phyloP scores from a whole-genome alignment of 2,329 filamentous ascomycete genomes.

The Botrytis byssoidea region DNA sequence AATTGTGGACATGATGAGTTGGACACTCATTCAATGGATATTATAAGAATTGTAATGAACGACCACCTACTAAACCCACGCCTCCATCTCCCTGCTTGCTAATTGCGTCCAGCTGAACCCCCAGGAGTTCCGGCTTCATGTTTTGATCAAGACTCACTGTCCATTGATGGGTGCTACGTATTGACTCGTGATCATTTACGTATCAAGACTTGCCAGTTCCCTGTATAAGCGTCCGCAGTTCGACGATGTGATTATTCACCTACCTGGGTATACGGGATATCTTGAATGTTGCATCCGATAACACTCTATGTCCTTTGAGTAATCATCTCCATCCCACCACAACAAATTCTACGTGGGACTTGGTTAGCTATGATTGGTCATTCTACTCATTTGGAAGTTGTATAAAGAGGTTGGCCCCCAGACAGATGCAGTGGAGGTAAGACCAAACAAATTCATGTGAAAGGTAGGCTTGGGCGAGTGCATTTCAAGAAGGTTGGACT shows the following conservation, averaged over 20 bases:
- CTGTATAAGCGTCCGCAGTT: neutral
- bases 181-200: neutral
- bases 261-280: neutral
- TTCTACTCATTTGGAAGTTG: neutral
- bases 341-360: neutral
- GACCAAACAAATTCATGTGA: neutral
- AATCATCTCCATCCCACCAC: neutral
- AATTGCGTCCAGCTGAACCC: neutral
- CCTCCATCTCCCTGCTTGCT: neutral
- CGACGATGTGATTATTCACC: neutral
- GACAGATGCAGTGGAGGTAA: neutral
- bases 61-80: neutral
- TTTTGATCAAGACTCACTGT: neutral
- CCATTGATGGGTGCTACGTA: neutral
- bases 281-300: neutral
- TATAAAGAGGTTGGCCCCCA: neutral
- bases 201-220: neutral
- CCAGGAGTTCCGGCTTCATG: neutral
- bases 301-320: neutral
- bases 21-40: neutral
- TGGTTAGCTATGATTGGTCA: neutral
- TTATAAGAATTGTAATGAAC: neutral
- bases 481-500: neutral
- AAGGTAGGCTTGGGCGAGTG: neutral
- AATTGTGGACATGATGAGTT: slow-evolving; percentile 8